Conservation (phyloP, 768 basidiomycete genomes). For the Xerocomellus dryophilus region DNA sequence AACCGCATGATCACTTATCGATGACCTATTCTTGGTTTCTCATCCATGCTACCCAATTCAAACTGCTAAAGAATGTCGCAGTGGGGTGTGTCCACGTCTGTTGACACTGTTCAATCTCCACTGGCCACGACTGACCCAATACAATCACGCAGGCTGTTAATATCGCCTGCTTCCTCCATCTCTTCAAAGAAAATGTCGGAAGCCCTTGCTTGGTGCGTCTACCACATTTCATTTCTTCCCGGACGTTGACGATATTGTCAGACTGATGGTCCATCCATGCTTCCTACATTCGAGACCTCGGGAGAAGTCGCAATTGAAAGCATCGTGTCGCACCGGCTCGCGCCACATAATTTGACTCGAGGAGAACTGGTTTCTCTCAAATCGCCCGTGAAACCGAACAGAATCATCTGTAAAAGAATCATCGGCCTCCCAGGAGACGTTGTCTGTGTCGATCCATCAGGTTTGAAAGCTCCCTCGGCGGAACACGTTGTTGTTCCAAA, state of each 20-base stretch:
- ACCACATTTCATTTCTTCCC: neutral
- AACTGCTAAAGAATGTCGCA: constrained; percentile 20
- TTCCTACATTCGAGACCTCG: constrained; percentile 60
- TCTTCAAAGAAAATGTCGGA: constrained; percentile 62
- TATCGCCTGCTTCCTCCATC: constrained; percentile 53
- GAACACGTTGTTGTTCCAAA: constrained; percentile 78
- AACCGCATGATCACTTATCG: neutral
- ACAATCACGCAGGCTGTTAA: constrained; percentile 49
- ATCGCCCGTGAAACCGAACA: constrained; percentile 66
- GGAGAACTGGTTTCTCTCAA: constrained; percentile 75
- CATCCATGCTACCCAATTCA: constrained; percentile 7
- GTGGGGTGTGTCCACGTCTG: constrained; percentile 30
- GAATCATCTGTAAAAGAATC: constrained; percentile 82
- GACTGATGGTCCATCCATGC: constrained; percentile 78
- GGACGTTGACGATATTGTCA: constrained; percentile 25
- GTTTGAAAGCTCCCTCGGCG: constrained; percentile 54
- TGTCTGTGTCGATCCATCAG: constrained; percentile 85
- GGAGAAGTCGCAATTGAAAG: constrained; percentile 68
- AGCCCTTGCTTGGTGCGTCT: constrained; percentile 48
- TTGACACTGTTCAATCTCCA: neutral
- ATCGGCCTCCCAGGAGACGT: constrained; percentile 88
- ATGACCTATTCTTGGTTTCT: constrained; percentile 20
- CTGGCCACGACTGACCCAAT: neutral
- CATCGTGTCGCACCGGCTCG: constrained; percentile 50
- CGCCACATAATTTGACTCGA: constrained; percentile 50